A percentile compares a stretch with the other conserved stretches of the same genome.
phyloP scores from a whole-genome alignment of 768 basidiomycete genomes.

The Hygrophorus pudorinus region DNA sequence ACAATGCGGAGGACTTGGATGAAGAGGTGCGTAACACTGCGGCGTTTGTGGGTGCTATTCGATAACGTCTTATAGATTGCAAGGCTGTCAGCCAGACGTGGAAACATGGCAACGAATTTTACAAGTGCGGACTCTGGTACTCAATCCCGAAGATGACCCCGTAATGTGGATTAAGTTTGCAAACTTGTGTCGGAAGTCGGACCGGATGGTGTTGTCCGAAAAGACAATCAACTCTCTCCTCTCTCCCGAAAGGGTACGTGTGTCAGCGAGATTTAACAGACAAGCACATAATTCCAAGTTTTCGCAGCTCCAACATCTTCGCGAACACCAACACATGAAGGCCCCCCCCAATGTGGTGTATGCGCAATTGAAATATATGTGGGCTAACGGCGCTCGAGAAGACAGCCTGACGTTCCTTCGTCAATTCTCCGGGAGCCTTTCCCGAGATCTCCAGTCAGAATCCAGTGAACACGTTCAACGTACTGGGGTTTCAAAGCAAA shows the following conservation, averaged over 20 bases:
- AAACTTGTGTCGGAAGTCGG: constrained; percentile 91
- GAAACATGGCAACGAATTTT: constrained; percentile 98
- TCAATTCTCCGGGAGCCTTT: constrained; percentile 69
- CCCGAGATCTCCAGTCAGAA: constrained; percentile 63
- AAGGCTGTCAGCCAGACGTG: constrained; percentile 95
- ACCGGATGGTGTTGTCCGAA: constrained; percentile 89
- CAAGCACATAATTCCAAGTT: background rate
- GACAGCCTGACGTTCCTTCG: constrained; percentile 78
- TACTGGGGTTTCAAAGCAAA: constrained; percentile 44
- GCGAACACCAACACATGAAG: constrained; percentile 47
- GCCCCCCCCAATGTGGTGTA: constrained; percentile 96
- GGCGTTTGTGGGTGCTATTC: background rate
- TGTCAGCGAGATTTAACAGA: background rate
- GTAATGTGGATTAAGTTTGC: constrained; percentile 99
- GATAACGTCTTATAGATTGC: constrained; percentile 41
- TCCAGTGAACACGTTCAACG: constrained; percentile 40
- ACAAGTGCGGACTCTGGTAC: constrained; percentile 89
- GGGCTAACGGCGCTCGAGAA: constrained; percentile 75
- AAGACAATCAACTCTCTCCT: constrained; percentile 93
- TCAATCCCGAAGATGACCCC: constrained; percentile 89
- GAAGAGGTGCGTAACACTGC: constrained; percentile 54
- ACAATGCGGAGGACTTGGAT: constrained; percentile 95
- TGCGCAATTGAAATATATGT: constrained; percentile 91
- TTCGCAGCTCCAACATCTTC: constrained; percentile 32
- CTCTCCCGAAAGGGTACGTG: constrained; percentile 55